Evolutionary conservation across 768 basidiomycete genomes (phyloP).

Genomic region (Exidia glandulosa): DNA sequence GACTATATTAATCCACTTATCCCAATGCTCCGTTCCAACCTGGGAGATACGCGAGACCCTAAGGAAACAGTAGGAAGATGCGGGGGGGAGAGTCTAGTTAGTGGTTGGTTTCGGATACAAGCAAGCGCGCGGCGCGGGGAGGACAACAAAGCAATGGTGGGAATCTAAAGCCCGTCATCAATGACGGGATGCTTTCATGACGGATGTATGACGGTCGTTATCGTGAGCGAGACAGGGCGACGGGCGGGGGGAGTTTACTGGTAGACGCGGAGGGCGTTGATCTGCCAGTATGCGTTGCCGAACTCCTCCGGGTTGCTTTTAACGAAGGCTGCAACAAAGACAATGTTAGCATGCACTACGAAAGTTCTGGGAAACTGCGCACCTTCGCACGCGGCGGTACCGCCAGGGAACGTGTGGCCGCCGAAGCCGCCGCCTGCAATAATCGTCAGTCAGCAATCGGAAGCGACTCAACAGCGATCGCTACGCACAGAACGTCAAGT

Average conservation of each 20-base stretch:
- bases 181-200: background rate
- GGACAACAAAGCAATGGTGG: too few species aligned
- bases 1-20: background rate
- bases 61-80: background rate
- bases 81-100: background rate
- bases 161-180: too few species aligned
- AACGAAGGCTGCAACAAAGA: slow-evolving; percentile 38
- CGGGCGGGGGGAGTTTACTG: slow-evolving; percentile 11
- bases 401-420: slow-evolving; percentile 34
- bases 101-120: background rate
- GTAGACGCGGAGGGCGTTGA: slow-evolving; percentile 49
- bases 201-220: background rate
- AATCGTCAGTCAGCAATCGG: background rate
- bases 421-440: slow-evolving; percentile 48
- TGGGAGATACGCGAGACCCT: background rate
- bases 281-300: slow-evolving; percentile 58
- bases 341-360: background rate
- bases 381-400: slow-evolving; percentile 45
- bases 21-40: background rate
- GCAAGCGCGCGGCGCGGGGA: too few species aligned
- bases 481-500: slow-evolving; percentile 55
- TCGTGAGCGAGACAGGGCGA: background rate
- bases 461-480: background rate
- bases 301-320: slow-evolving; percentile 59
- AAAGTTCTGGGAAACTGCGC: slow-evolving; percentile 14